Evolutionary conservation across 1,284 basidiomycete genomes (phyloP).

Genomic region (Pseudozyma pruni): DNA sequence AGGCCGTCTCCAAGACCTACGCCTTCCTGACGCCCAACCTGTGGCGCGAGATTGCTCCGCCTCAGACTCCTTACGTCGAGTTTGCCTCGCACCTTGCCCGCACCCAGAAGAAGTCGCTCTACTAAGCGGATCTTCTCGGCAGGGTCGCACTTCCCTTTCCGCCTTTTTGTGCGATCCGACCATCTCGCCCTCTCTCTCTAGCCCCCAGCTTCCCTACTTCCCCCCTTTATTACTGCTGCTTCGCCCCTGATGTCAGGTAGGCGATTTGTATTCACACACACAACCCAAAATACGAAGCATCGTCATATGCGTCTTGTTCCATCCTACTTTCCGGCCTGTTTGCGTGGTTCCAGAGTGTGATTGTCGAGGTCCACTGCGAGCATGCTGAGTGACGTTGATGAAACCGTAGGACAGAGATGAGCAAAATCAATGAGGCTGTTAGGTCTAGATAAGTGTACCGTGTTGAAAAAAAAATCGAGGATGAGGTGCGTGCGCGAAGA

Average conservation of each 20-base stretch:
- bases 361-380: too few relatives aligned
- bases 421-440: too few relatives aligned
- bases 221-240: conserved; percentile 11
- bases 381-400: too few relatives aligned
- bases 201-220: conserved; percentile 12
- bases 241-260: background rate
- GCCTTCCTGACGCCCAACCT: conserved; percentile 96
- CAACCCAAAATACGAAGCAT: conserved; percentile 43
- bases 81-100: conserved; percentile 65
- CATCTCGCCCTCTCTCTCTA: conserved; percentile 48
- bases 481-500: conserved; percentile 1
- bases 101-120: conserved; percentile 61
- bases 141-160: conserved; percentile 17
- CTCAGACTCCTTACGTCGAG: conserved; percentile 70
- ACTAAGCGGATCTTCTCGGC: conserved; percentile 28
- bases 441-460: too few relatives aligned
- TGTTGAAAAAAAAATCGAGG: too few relatives aligned
- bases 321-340: background rate
- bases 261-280: conserved; percentile 41
- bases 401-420: too few relatives aligned
- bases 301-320: conserved; percentile 34
- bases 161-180: conserved; percentile 12
- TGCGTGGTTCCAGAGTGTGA: background rate
- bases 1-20: conserved; percentile 97
- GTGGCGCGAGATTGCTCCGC: conserved; percentile 89